Evolutionary conservation across 148 eudicot species (phyloP), one percentile per base, ranked within the genome.

Genomic region (Pharnaceum exiguum): DNA sequence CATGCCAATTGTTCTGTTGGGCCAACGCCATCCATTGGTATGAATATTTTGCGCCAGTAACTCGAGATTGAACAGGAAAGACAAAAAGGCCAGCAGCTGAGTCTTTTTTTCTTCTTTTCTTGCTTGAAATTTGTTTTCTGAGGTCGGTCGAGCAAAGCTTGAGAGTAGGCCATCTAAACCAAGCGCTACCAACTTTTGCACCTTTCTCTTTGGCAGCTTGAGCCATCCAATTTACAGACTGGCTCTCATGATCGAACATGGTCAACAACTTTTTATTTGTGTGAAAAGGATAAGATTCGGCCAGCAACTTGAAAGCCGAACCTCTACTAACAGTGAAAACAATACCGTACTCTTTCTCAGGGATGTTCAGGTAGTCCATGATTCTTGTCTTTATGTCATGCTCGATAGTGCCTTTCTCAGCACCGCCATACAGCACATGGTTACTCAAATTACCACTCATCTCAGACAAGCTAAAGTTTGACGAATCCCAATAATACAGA

Each of bases 21-120:
- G 99, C 99, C 46, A 93, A 55, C 29, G 99, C 87, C 99, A 93
- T 89, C 99, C 99, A 93, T 55, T 93, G 99, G 59, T 93, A 93
- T 22, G 99, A 93, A 69, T 91, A 91, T 72, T 91, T 91, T 2
- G 96, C 86, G 36, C 98, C 98, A 0, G 94, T 91, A 28, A 91
- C 98, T 38, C 98, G 69, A 27, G 96, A 91, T 65, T 91, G 98
- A 35, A 91, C 98, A 39, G 98, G 98, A 49, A 89, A 93, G 24
- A 80, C 99, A 44, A 93, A 93, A 49, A 93, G 89, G 61, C 99
- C 99, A 28, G 66, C 52, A 0, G 95, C 87, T 5, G 96, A 74
- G 63, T 88, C 94, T 66, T 88, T 93, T 74, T 88, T 91, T 59
- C 88, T 82, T 76, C 57, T 85, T 73, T 85, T 85, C 71, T 93